Evolutionary conservation across 208 protist genomes (phyloP).

Genomic region (Leishmania braziliensis): DNA sequence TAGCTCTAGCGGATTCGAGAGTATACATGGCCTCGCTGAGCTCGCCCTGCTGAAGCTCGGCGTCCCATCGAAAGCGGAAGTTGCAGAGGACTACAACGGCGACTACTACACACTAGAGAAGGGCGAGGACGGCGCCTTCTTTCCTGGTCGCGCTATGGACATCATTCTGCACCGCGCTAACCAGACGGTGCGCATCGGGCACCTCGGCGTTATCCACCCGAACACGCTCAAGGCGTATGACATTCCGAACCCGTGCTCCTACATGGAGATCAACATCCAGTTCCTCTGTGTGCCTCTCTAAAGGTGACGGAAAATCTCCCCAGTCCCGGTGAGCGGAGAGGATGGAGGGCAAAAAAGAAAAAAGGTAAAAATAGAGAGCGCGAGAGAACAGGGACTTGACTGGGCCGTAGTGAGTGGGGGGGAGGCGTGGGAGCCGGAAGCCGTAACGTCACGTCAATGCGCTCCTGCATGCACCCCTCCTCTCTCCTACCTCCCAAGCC

Average conservation of each 20-base stretch:
- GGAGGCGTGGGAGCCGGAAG: background rate
- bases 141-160: constrained; percentile 88
- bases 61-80: constrained; percentile 40
- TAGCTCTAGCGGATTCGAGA: constrained; percentile 78
- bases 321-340: background rate
- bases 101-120: constrained; percentile 64
- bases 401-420: background rate
- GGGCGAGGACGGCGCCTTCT: constrained; percentile 87
- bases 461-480: background rate
- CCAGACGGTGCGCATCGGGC: constrained; percentile 63
- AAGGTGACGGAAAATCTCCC: background rate
- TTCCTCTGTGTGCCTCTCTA: constrained; percentile 53
- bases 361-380: background rate
- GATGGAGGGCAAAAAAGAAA: too few relatives aligned
- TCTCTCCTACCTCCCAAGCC: background rate
- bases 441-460: background rate
- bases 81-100: constrained; percentile 20
- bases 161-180: constrained; percentile 75
- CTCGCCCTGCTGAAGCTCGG: constrained; percentile 79
- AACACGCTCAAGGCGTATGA: constrained; percentile 94
- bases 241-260: constrained; percentile 91
- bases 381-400: background rate
- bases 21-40: constrained; percentile 77
- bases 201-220: constrained; percentile 88
- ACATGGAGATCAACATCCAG: constrained; percentile 94